Conservation (phyloP, 2,329 filamentous ascomycete genomes). For the Microcyclospora tardicrescens region DNA sequence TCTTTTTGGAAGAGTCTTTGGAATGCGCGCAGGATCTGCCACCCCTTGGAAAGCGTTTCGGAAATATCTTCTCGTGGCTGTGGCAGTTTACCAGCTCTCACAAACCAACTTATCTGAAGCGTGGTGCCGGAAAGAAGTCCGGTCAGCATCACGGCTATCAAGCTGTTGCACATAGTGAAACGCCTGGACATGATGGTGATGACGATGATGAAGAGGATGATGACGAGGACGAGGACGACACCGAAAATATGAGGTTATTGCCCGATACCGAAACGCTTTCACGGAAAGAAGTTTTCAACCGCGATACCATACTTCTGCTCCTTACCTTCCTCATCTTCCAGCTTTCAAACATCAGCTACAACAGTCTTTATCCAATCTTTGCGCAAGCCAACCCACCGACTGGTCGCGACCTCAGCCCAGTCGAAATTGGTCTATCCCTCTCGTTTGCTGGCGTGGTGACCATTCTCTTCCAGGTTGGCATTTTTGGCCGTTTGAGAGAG, state of each 20-base stretch:
- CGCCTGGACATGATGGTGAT: conserved; percentile 5
- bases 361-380: conserved; percentile 90
- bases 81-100: conserved; percentile 55
- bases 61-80: conserved; percentile 50
- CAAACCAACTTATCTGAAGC: conserved; percentile 47
- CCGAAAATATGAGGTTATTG: conserved; percentile 16
- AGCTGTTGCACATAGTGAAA: conserved; percentile 2
- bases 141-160: conserved; percentile 3
- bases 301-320: conserved; percentile 70
- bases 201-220: conserved; percentile 12
- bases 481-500: conserved; percentile 68
- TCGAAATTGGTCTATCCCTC: conserved; percentile 72
- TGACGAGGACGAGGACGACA: conserved; percentile 17
- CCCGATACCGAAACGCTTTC: conserved; percentile 32
- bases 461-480: conserved; percentile 76
- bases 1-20: conserved; percentile 79
- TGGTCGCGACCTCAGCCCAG: conserved; percentile 61
- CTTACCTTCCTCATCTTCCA: conserved; percentile 86
- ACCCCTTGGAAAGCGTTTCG: conserved; percentile 45
- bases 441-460: conserved; percentile 75
- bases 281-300: conserved; percentile 52
- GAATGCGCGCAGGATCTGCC: conserved; percentile 52
- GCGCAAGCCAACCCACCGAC: conserved; percentile 61
- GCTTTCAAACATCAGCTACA: conserved; percentile 86
- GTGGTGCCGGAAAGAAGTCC: conserved; percentile 9